These are phyloP conservation scores for Sporothrix sp. DNA, from an alignment of 2,329 filamentous ascomycete genomes.

Conservation along the genomic window DNA sequence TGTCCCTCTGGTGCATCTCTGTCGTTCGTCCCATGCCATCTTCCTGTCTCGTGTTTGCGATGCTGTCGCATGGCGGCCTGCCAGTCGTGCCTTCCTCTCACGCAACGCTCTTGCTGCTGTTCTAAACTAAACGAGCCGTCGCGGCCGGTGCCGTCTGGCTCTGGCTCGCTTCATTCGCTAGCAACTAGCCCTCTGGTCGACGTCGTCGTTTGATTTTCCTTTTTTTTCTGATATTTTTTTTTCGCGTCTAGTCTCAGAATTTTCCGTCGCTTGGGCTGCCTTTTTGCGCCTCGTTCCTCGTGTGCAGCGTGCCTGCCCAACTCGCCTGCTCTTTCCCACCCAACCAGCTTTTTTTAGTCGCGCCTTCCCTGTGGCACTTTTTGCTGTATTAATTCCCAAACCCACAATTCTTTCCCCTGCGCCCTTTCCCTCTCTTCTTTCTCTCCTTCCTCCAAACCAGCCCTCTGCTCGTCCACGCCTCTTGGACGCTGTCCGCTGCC, in stretches of 20 bases:
- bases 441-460: not conserved
- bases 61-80: not conserved
- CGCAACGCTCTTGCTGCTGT: not conserved
- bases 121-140: constrained; percentile 5
- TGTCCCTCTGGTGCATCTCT: not conserved
- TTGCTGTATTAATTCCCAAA: not conserved
- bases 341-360: not conserved
- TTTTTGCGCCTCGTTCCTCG: not conserved
- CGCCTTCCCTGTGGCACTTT: not conserved
- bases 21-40: not conserved
- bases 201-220: not conserved
- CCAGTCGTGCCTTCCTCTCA: not conserved
- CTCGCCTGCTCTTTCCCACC: not conserved
- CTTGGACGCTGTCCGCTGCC: not conserved
- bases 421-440: not conserved
- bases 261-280: not conserved
- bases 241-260: not conserved
- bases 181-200: not conserved
- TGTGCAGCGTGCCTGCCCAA: constrained; percentile 7
- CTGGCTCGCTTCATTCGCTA: not conserved
- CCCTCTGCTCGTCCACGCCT: not conserved
- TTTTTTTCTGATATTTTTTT: not conserved
- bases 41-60: not conserved
- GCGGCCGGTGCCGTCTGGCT: constrained; percentile 6
- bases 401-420: not conserved